Base-by-base conservation (phyloP, 208 protist species). In the Trypanosoma congolense region DNA sequence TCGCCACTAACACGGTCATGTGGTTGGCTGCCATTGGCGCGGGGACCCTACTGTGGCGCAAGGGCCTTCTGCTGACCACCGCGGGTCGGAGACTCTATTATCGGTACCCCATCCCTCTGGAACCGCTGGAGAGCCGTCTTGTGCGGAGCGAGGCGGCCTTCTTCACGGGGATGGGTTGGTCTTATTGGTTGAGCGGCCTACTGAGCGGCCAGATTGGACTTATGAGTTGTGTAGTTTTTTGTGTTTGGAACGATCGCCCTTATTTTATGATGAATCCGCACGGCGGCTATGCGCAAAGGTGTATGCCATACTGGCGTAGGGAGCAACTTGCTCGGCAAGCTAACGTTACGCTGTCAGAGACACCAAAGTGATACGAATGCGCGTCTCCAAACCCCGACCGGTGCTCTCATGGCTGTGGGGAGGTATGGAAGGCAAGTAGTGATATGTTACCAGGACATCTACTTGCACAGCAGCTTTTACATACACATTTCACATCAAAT, bases 201-300 rank as follows among this genome's bases (percentile, higher is more conserved):
- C 70, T 57, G 6, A 81, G 69, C 40, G 83, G 82, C 8, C 83
- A 89, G n/a, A 31, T 91, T 16, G 78, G 78, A 22, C 73, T 86
- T 38, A 25, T 87, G 21, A 82, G 73, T 12, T 84, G 75, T 56
- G 75, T 90, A 18, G 31, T 45, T 3, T 87, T 93, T 59, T 85
- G 73, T 56, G 64, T 78, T 35, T 80, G 73, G 50, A 79, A 69
- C 47, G 67, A 91, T 36, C 68, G 83, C 0, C 77, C 80, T 29
- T 89, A 88, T 54, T 56, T 90, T 57, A 89, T 93, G 73, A 93
- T 93, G 87, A 72, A 73, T 6, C 87, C 87, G 14, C 48, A 84
- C 22, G 83, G 87, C 14, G 75, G 75, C 1, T 93, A 93, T 55
- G 61, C 78, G 22, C n/a, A 14, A 8, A 51, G 66, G 1, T 93